phyloP scores from a whole-genome alignment of 2,329 filamentous ascomycete species.

The Torrubiella hemipterigena region DNA sequence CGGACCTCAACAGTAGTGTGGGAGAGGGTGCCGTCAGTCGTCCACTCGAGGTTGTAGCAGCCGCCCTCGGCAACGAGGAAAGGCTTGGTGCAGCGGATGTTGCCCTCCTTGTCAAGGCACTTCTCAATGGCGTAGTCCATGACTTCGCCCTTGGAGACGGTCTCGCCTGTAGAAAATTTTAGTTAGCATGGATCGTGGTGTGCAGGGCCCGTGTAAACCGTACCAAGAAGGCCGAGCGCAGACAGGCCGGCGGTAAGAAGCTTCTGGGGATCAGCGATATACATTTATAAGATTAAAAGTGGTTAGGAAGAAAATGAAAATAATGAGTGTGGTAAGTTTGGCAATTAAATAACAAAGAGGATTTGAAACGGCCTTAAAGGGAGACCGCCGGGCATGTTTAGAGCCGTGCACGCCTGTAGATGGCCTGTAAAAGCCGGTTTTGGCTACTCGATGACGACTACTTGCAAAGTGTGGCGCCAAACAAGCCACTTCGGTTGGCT shows the following conservation, averaged over 20 bases:
- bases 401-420: too few species aligned
- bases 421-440: too few species aligned
- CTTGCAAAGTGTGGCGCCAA: too few species aligned
- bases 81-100: conserved; percentile 25
- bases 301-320: too few species aligned
- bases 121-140: conserved; percentile 29
- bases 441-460: too few species aligned
- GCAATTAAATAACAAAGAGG: too few species aligned
- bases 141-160: conserved; percentile 19
- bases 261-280: conserved; percentile 6
- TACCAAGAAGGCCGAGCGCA: conserved; percentile 5
- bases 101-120: conserved; percentile 25
- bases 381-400: too few species aligned
- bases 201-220: neutral
- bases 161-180: conserved; percentile 5
- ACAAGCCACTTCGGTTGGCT: too few species aligned
- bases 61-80: conserved; percentile 23
- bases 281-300: too few species aligned
- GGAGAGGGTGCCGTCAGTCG: conserved; percentile 21
- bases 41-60: conserved; percentile 29
- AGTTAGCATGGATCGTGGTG: neutral
- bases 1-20: conserved; percentile 26
- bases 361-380: too few species aligned
- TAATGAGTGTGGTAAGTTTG: too few species aligned
- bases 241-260: conserved; percentile 9